Evolutionary conservation across 139 green algal species (phyloP), one percentile per base, ranked within the genome.

Genomic region (Micractinium conductrix): DNA sequence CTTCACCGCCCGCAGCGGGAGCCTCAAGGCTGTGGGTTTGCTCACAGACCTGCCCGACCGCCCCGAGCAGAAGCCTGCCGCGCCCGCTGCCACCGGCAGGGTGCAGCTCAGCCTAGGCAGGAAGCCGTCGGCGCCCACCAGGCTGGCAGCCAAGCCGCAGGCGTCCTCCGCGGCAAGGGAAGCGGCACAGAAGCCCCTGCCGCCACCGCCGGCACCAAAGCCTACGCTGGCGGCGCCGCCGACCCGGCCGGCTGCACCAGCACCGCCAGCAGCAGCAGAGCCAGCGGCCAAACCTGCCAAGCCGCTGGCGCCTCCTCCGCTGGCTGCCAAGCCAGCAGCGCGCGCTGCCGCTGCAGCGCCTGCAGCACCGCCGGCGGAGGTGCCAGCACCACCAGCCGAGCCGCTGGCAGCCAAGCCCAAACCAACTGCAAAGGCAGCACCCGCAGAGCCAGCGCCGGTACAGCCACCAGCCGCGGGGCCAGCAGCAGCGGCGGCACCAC

Each of bases 301-400:
- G 37, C 43, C 38, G 76, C 55, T 28, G 22, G 16, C 55, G 0
- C 53, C 55, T 16, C 37, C 55, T 16, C 37, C 48, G 38, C 22
- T 82, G 55, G 58, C 75, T 40, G 53, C 53, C 35, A 81, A 81
- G 75, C 75, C 75, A 17, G 48, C 42, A 48, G 44, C 44, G n/a
- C n/a, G n/a, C n/a, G n/a, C n/a, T n/a, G 40, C 42, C 19, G 70
- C 70, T 10, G 42, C 42, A 26, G 7, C 42, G 30, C 6, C 16
- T 16, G 69, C 28, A n/a, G n/a, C n/a, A n/a, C n/a, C n/a, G 10
- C 38, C 38, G 26, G 14, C 16, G 37, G 9, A 72, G 33, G 24
- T 6, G 33, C 33, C 43, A 45, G 30, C 9, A 17, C 44, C 30
- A 35, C 38, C 73, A 45, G 73, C 33, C 4, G 8, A 37, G 40